These are phyloP conservation scores for Fraxinus paxiana DNA, from an alignment of 305 asterid genomes.

Conservation along the genomic window DNA sequence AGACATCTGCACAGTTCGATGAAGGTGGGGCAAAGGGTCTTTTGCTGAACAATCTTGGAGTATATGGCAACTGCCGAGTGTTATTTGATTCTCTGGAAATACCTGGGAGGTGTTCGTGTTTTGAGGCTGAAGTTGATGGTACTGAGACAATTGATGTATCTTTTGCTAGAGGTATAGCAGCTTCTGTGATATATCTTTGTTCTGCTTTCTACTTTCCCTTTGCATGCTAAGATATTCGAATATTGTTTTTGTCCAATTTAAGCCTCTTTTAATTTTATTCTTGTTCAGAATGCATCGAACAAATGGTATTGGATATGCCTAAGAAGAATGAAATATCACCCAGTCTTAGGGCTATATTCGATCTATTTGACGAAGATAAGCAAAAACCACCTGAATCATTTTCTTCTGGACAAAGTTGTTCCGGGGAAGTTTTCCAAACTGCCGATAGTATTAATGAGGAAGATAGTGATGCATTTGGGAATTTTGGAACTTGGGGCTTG, in stretches of 20 bases:
- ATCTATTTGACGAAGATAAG: constrained; percentile 61
- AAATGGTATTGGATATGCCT: constrained; percentile 61
- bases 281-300: constrained; percentile 60
- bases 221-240: not conserved
- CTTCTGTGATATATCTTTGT: constrained; percentile 15
- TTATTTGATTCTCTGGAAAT: constrained; percentile 89
- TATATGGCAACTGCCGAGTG: constrained; percentile 80
- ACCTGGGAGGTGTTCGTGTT: constrained; percentile 66
- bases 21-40: constrained; percentile 99
- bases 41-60: constrained; percentile 89
- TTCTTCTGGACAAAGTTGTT: constrained; percentile 39
- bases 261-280: constrained; percentile 18
- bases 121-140: constrained; percentile 32
- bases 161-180: constrained; percentile 70
- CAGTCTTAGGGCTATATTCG: constrained; percentile 60
- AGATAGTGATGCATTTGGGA: constrained; percentile 44
- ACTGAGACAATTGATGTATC: constrained; percentile 58
- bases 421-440: constrained; percentile 42
- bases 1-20: constrained; percentile 96
- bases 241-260: not conserved
- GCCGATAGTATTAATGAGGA: constrained; percentile 32
- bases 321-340: constrained; percentile 71
- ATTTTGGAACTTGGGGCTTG: constrained; percentile 52
- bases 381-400: constrained; percentile 51
- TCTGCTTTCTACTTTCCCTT: constrained; percentile 1